These are phyloP conservation scores for Rosa persica DNA, from an alignment of 306 rosid genomes.

Conservation along the genomic window DNA sequence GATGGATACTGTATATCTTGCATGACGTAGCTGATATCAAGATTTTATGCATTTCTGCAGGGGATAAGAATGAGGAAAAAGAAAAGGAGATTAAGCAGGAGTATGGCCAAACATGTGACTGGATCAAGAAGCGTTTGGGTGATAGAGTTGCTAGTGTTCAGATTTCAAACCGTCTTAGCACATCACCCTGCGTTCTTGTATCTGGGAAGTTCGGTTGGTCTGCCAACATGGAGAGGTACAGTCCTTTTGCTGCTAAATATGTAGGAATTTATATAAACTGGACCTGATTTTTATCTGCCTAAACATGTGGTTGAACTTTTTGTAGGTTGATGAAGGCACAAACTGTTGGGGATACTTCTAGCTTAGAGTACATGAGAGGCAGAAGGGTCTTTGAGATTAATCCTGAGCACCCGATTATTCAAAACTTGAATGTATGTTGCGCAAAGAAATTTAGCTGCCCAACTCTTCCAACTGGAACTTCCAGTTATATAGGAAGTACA, in stretches of 20 bases:
- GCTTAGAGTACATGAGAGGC: slow-evolving; percentile 94
- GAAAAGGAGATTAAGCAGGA: slow-evolving; percentile 89
- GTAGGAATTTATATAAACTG: slow-evolving; percentile 4
- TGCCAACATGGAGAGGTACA: slow-evolving; percentile 96
- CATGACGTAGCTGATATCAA: slow-evolving; percentile 2
- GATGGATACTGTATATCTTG: not conserved
- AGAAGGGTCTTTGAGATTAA: slow-evolving; percentile 98
- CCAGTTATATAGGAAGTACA: not conserved
- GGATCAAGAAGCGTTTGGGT: slow-evolving; percentile 90
- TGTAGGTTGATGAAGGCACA: slow-evolving; percentile 92
- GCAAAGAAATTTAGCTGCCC: not conserved
- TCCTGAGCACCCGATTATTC: slow-evolving; percentile 79
- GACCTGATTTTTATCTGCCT: slow-evolving; percentile 12
- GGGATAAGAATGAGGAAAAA: slow-evolving; percentile 89
- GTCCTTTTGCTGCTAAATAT: slow-evolving; percentile 6
- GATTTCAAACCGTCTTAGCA: slow-evolving; percentile 83
- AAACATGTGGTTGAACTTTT: slow-evolving; percentile 3
- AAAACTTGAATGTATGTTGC: slow-evolving; percentile 72
- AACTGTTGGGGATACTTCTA: slow-evolving; percentile 75
- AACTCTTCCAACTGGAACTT: not conserved
- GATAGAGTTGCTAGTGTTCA: slow-evolving; percentile 93
- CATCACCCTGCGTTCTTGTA: slow-evolving; percentile 93
- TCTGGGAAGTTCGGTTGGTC: slow-evolving; percentile 99
- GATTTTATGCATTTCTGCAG: slow-evolving; percentile 39
- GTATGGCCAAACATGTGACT: slow-evolving; percentile 81